A percentile compares a stretch with the other conserved stretches of the same genome.
Evolutionary conservation across 169 alveolate genomes (phyloP).

Genomic region (Plasmodium billcollinsi): DNA sequence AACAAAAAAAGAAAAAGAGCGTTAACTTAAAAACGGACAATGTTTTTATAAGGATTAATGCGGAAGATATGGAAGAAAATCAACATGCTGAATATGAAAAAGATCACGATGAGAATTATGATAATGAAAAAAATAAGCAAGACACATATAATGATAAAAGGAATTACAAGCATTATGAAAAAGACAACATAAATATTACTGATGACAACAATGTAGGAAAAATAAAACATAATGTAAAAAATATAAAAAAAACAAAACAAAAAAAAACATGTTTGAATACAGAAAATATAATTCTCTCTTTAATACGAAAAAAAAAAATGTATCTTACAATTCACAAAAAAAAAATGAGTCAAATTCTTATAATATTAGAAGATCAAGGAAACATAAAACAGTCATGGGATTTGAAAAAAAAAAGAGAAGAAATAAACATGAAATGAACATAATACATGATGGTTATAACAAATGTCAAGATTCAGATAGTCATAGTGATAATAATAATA

Average conservation of each 20-base stretch:
- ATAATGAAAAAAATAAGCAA: background rate
- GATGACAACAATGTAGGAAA: conserved; percentile 3
- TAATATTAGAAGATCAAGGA: conserved; percentile 26
- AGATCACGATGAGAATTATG: background rate
- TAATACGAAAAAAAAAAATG: conserved; percentile 30
- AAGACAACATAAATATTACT: background rate
- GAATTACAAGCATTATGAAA: background rate
- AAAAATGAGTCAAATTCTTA: background rate
- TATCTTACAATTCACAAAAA: conserved; percentile 7
- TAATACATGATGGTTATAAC: background rate
- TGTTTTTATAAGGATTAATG: background rate
- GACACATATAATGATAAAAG: background rate
- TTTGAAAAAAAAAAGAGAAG: conserved; percentile 48
- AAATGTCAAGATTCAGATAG: conserved; percentile 3
- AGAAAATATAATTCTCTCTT: conserved; percentile 52
- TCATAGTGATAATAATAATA: conserved; percentile 8
- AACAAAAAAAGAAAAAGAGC: conserved; percentile 7
- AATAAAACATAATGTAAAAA: conserved; percentile 8
- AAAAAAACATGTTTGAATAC: conserved; percentile 3
- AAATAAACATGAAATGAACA: conserved; percentile 5
- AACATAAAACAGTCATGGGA: conserved; percentile 72
- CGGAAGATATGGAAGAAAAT: background rate
- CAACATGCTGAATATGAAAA: background rate
- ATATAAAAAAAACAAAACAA: conserved; percentile 4
- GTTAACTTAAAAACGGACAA: conserved; percentile 14